A percentile compares a stretch with the other conserved stretches of the same genome.
phyloP scores from a whole-genome alignment of 2,329 filamentous ascomycete genomes.

The Thielaviopsis ethacetica region DNA sequence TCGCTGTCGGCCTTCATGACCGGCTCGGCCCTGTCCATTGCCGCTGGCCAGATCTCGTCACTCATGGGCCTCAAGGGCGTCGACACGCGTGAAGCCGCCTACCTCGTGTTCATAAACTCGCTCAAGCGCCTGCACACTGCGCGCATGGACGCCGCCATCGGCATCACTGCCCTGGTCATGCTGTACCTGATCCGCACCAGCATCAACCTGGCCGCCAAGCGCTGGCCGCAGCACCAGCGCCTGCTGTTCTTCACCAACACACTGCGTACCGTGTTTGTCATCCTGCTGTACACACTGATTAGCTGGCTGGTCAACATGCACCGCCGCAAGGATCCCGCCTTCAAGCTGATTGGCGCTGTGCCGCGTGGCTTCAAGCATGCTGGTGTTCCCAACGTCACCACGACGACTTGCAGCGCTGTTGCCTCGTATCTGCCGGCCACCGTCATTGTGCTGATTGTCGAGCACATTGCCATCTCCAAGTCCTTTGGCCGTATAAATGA shows the following conservation, averaged over 20 bases:
- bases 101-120: conserved; percentile 67
- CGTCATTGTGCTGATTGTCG: conserved; percentile 63
- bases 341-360: conserved; percentile 59
- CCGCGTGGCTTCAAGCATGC: conserved; percentile 68
- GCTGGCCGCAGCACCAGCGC: conserved; percentile 52
- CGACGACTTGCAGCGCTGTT: conserved; percentile 44
- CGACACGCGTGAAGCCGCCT: conserved; percentile 62
- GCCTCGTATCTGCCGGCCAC: conserved; percentile 51
- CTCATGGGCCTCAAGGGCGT: conserved; percentile 67
- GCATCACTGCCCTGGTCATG: conserved; percentile 61
- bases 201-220: conserved; percentile 51
- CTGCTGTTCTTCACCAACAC: conserved; percentile 82
- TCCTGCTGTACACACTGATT: conserved; percentile 80
- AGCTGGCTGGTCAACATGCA: conserved; percentile 71
- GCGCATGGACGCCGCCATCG: conserved; percentile 70
- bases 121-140: conserved; percentile 53
- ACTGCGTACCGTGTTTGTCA: conserved; percentile 77
- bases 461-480: conserved; percentile 72
- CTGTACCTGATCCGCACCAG: conserved; percentile 58
- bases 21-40: conserved; percentile 81
- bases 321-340: conserved; percentile 43
- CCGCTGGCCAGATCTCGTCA: conserved; percentile 62
- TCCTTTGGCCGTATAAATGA: conserved; percentile 69
- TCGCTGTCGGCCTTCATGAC: conserved; percentile 96
- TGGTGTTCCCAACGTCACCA: conserved; percentile 45